A percentile compares a stretch with the other conserved stretches of the same genome.
Evolutionary conservation across 257 asterid species (phyloP).

Genomic region (Solanum sejunctum): DNA sequence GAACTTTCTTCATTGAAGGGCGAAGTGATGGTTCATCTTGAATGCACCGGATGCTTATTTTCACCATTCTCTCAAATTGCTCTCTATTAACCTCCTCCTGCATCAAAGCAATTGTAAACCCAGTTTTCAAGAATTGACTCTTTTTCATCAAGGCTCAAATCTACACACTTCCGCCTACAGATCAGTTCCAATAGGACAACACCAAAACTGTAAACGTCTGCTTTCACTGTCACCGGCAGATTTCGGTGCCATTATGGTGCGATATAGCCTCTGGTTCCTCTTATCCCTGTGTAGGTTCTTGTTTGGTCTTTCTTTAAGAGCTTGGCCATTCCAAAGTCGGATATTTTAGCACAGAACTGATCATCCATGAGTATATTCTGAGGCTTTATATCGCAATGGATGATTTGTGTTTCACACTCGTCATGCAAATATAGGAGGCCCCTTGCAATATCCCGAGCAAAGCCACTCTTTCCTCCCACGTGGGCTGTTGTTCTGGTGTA

Average conservation of each 20-base stretch:
- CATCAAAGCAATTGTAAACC: conserved; percentile 20
- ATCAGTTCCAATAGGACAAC: conserved; percentile 37
- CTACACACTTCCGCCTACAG: conserved; percentile 17
- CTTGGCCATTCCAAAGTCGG: conserved; percentile 52
- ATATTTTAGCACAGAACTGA: conserved; percentile 24
- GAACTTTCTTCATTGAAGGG: conserved; percentile 48
- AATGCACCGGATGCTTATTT: conserved; percentile 43
- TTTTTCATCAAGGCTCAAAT: conserved; percentile 17
- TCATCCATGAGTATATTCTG: conserved; percentile 51
- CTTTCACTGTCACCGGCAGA: conserved; percentile 41
- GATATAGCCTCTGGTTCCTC: conserved; percentile 43
- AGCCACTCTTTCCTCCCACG: conserved; percentile 25
- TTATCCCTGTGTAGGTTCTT: conserved; percentile 26
- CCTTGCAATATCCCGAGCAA: conserved; percentile 33
- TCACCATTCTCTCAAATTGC: conserved; percentile 24
- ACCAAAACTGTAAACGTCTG: conserved; percentile 47
- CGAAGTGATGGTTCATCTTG: conserved; percentile 39
- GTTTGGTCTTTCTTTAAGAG: conserved; percentile 38
- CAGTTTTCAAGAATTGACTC: conserved; percentile 37
- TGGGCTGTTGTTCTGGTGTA: not conserved
- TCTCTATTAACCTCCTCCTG: conserved; percentile 13
- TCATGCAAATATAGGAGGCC: conserved; percentile 50
- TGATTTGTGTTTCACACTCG: conserved; percentile 46
- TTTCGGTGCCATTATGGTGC: conserved; percentile 48
- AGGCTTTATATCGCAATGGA: conserved; percentile 57